A percentile compares a stretch with the other conserved stretches of the same genome.
phyloP scores from a whole-genome alignment of 139 green algal genomes.

The Chlamydomonas applanata region DNA sequence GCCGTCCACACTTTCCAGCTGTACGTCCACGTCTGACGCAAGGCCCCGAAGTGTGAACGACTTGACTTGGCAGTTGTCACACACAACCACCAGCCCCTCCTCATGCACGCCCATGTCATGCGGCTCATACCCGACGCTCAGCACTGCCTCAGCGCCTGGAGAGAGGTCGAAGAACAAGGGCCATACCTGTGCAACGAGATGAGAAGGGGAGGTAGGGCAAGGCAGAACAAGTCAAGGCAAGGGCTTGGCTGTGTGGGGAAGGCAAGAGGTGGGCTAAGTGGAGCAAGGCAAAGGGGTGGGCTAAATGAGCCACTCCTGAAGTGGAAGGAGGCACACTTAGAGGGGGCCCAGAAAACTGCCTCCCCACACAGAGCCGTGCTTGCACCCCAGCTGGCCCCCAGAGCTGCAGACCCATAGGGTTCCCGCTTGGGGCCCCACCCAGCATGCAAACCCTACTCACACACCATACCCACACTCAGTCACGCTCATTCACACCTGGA shows the following conservation, averaged over 20 bases:
- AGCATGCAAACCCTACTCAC: too few species aligned
- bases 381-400: too few species aligned
- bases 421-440: too few species aligned
- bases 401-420: too few species aligned
- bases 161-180: slow-evolving; percentile 45
- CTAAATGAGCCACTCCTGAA: too few species aligned
- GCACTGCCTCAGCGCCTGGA: slow-evolving; percentile 9
- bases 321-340: too few species aligned
- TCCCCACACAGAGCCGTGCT: too few species aligned
- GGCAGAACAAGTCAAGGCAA: background rate
- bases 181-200: slow-evolving; percentile 26
- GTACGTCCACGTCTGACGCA: slow-evolving; percentile 37
- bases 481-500: too few species aligned
- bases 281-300: background rate
- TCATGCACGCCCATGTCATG: slow-evolving; percentile 15
- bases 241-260: background rate
- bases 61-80: slow-evolving; percentile 61
- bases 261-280: background rate
- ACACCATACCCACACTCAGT: too few species aligned
- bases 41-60: slow-evolving; percentile 36
- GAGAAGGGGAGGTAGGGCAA: background rate
- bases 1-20: slow-evolving; percentile 40
- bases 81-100: slow-evolving; percentile 50
- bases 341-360: too few species aligned
- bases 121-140: slow-evolving; percentile 47